Evolutionary conservation across 2,329 filamentous ascomycete genomes (phyloP).

Genomic region (Hypoxylon sp.): DNA sequence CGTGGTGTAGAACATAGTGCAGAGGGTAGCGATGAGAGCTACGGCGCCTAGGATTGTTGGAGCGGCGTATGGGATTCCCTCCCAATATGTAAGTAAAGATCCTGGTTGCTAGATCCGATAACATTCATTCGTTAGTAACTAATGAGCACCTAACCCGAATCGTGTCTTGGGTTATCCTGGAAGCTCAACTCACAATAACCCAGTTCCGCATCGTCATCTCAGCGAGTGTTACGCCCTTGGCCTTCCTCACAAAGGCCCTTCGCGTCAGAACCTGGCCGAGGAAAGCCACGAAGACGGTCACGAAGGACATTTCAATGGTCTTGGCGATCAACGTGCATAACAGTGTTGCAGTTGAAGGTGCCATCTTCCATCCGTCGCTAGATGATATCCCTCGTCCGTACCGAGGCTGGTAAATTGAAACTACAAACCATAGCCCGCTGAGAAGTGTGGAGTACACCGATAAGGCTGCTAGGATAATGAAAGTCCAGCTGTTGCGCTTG

Average conservation of each 20-base stretch:
- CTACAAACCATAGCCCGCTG: slow-evolving; percentile 75
- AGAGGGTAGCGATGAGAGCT: slow-evolving; percentile 74
- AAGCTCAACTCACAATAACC: slow-evolving; percentile 66
- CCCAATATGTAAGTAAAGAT: slow-evolving; percentile 78
- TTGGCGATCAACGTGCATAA: slow-evolving; percentile 81
- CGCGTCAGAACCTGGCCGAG: slow-evolving; percentile 82
- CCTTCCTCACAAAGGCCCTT: slow-evolving; percentile 72
- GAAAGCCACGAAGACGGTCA: slow-evolving; percentile 82
- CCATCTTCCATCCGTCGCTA: slow-evolving; percentile 64
- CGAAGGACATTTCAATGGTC: slow-evolving; percentile 82
- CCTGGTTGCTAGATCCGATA: slow-evolving; percentile 69
- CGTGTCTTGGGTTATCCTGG: background rate
- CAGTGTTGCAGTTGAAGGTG: slow-evolving; percentile 75
- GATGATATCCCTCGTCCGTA: slow-evolving; percentile 72
- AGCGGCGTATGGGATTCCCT: slow-evolving; percentile 74
- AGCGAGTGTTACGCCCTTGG: slow-evolving; percentile 78
- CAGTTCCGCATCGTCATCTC: slow-evolving; percentile 85
- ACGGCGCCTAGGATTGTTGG: slow-evolving; percentile 75
- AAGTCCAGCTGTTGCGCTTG: slow-evolving; percentile 63
- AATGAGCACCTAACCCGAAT: background rate
- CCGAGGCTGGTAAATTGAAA: slow-evolving; percentile 73
- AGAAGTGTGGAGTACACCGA: slow-evolving; percentile 75
- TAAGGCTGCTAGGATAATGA: slow-evolving; percentile 61
- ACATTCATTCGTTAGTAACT: slow-evolving; percentile 6
- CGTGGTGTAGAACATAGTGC: slow-evolving; percentile 81